Percentiles rank a stretch among this genome's conserved stretches.
phyloP scores from a whole-genome alignment of 164 flowering plant species.

The Tinospora cordifolia region DNA sequence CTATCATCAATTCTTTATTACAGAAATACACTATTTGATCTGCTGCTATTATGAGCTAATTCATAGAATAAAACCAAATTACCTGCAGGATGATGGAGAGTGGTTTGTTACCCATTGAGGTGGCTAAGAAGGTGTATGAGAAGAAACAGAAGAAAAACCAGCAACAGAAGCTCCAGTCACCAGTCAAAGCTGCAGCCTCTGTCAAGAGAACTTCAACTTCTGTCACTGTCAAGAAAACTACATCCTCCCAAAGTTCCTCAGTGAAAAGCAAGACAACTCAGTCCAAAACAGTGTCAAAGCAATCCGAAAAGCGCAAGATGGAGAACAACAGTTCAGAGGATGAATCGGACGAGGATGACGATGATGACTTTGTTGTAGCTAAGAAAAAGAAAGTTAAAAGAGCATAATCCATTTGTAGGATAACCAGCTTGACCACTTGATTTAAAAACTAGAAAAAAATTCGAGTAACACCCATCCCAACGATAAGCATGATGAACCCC shows the following conservation, averaged over 20 bases:
- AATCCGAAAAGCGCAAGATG: conserved; percentile 8
- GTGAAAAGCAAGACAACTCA: conserved; percentile 1
- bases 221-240: conserved; percentile 20
- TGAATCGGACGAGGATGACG: conserved; percentile 4
- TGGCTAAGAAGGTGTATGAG: conserved; percentile 55
- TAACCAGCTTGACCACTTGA: neutral
- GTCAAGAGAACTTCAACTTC: conserved; percentile 30
- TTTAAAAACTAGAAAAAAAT: neutral
- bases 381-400: conserved; percentile 5
- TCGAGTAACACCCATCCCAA: neutral
- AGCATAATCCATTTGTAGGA: neutral
- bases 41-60: neutral
- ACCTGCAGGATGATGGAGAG: conserved; percentile 86
- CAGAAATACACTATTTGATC: too few relatives aligned
- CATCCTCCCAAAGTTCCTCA: conserved; percentile 7
- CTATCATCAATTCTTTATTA: neutral
- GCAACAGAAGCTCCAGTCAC: conserved; percentile 42
- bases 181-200: conserved; percentile 34
- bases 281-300: conserved; percentile 11
- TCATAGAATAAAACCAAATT: neutral
- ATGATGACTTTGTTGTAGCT: neutral
- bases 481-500: neutral
- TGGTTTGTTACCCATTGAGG: conserved; percentile 59
- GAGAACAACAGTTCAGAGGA: conserved; percentile 3
- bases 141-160: conserved; percentile 50